These are phyloP conservation scores for Mycena maculata DNA, from an alignment of 768 basidiomycete genomes.

Conservation along the genomic window DNA sequence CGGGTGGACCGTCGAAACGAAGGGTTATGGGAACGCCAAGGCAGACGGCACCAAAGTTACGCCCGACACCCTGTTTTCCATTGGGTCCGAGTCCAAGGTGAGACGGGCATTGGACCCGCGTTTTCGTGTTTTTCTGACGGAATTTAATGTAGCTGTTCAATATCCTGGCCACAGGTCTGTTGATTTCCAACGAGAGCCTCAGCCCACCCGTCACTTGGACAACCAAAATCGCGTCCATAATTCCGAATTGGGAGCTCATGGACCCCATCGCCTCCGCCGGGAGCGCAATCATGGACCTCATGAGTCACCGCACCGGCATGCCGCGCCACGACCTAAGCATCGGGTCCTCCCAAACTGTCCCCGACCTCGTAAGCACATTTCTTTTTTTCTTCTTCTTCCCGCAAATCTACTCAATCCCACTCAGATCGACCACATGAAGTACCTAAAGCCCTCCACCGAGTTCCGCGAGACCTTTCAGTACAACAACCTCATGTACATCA, in stretches of 20 bases:
- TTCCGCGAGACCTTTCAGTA: conserved; percentile 46
- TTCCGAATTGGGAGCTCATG: conserved; percentile 41
- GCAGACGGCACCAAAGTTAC: conserved; percentile 35
- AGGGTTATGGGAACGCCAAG: conserved; percentile 37
- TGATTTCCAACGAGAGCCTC: conserved; percentile 42
- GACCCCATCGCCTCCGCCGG: conserved; percentile 38
- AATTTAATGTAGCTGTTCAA: conserved; percentile 40
- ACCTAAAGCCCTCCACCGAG: conserved; percentile 41
- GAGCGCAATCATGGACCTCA: conserved; percentile 39
- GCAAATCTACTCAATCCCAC: neutral
- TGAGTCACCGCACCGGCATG: conserved; percentile 44
- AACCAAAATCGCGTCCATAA: conserved; percentile 38
- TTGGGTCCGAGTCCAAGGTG: conserved; percentile 42
- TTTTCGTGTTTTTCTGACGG: neutral
- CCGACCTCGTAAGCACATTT: conserved; percentile 15
- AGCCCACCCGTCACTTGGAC: conserved; percentile 37
- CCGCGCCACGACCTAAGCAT: conserved; percentile 39
- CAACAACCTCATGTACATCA: conserved; percentile 45
- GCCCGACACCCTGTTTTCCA: conserved; percentile 33
- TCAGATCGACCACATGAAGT: conserved; percentile 34
- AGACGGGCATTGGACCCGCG: neutral
- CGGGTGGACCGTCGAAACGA: conserved; percentile 36
- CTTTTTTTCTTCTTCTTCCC: neutral
- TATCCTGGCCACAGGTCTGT: conserved; percentile 39
- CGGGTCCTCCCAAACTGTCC: conserved; percentile 23